Conservation (phyloP, 2,329 filamentous ascomycete species). For the Monilinia laxa region DNA sequence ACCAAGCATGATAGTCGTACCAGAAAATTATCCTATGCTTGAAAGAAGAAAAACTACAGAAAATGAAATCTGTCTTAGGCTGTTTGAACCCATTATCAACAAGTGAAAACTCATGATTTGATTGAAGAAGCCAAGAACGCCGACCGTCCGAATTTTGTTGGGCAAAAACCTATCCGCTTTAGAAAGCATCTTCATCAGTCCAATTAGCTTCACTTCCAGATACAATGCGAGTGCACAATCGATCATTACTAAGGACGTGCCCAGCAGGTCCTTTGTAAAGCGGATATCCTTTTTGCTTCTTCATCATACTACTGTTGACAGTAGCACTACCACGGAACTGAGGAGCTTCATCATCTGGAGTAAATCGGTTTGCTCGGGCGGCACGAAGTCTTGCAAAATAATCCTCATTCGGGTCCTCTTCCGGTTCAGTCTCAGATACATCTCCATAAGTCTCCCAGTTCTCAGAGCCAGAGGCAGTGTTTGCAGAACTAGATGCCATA, state of each 20-base stretch:
- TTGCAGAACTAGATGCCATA: slow-evolving; percentile 64
- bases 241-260: slow-evolving; percentile 50
- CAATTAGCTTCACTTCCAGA: slow-evolving; percentile 61
- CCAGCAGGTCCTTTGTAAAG: slow-evolving; percentile 49
- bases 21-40: slow-evolving; percentile 21
- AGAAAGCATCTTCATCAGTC: slow-evolving; percentile 64
- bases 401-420: slow-evolving; percentile 75
- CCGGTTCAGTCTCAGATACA: slow-evolving; percentile 73
- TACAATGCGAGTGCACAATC: slow-evolving; percentile 61
- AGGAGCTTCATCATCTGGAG: slow-evolving; percentile 45
- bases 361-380: slow-evolving; percentile 64
- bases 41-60: slow-evolving; percentile 18
- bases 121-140: slow-evolving; percentile 12
- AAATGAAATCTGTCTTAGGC: slow-evolving; percentile 15
- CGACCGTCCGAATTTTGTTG: neutral
- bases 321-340: slow-evolving; percentile 29
- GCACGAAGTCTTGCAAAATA: slow-evolving; percentile 81
- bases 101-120: slow-evolving; percentile 1
- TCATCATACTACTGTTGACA: slow-evolving; percentile 45
- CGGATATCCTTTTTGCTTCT: slow-evolving; percentile 56
- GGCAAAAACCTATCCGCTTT: slow-evolving; percentile 20
- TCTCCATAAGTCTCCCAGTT: slow-evolving; percentile 99
- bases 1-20: slow-evolving; percentile 10
- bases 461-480: slow-evolving; percentile 76
- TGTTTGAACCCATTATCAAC: neutral